Base-by-base conservation (phyloP, 352 stramenopile species). In the Halophytophthora batemanensis region DNA sequence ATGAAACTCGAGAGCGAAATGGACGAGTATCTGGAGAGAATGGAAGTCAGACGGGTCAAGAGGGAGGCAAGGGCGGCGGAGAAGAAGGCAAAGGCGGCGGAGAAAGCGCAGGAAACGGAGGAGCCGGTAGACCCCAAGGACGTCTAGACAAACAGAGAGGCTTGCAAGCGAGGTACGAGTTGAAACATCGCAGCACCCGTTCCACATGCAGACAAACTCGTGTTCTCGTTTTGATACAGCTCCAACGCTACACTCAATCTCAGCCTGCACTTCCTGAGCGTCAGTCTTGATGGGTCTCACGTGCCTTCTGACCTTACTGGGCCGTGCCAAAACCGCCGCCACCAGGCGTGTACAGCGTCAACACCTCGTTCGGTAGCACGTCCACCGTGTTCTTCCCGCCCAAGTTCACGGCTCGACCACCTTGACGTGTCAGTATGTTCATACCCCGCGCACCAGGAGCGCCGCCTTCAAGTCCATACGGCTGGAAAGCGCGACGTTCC, bases 321-420 rank as follows among this genome's bases (percentile, higher is more conserved):
- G 25, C 45, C 41, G 45, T 45, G 28, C 96, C 96, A 55, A 94
- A 99, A 53, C 96, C 97, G 28, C 97, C 97, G 13, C 95, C 97
- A 21, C 97, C 97, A 6, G 97, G 97, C 42, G 96, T 98, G 57
- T 91, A 88, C 55, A 99, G 97, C 36, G 90, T 89, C 55, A 99
- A 83, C 19, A 92, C 60, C 62, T 99, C 96, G 41, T 96, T 87
- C 38, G 93, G 74, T 19, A 82, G 55, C 23, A 99, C 87, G 23
- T 91, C 61, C 19, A 98, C 90, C 49, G 95, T 99, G 67, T 97
- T 98, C 66, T 98, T 98, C 50, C 95, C 95, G 13, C 77, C 82
- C 5, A 93, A 53, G 53, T 93, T 94, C 25, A 92, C 55, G 28
- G 75, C 75, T 19, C 81, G 77, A 22, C 83, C 85, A 47, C 78